phyloP scores from a whole-genome alignment of 441 rosid species.

The Syzygium malaccense region DNA sequence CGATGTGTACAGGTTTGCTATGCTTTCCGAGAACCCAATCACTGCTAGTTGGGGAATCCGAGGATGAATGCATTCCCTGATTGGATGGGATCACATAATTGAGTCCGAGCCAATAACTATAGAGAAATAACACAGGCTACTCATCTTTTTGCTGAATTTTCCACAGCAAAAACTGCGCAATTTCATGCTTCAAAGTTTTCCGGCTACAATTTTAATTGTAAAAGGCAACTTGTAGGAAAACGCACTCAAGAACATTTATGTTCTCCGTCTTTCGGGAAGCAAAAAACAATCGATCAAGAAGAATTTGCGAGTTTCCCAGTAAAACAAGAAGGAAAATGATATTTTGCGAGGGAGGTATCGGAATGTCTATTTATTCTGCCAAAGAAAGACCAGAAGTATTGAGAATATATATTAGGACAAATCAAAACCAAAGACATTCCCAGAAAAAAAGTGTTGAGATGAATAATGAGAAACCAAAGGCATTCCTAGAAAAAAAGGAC shows the following conservation, averaged over 20 bases:
- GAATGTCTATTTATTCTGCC: too few species aligned
- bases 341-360: too few species aligned
- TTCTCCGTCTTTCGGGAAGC: neutral
- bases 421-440: neutral
- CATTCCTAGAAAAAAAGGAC: neutral
- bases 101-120: neutral
- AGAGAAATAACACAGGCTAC: neutral
- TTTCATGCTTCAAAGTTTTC: neutral
- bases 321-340: too few species aligned
- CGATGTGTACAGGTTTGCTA: neutral
- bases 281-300: neutral
- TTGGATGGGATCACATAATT: neutral
- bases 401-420: too few species aligned
- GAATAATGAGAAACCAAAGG: neutral
- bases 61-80: slow-evolving; percentile 6
- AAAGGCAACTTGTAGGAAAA: neutral
- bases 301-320: too few species aligned
- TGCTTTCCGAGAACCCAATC: slow-evolving; percentile 8
- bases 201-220: neutral
- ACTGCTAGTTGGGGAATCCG: slow-evolving; percentile 6
- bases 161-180: neutral
- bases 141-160: neutral
- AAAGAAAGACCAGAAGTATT: too few species aligned
- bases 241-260: neutral
- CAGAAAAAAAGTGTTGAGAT: neutral